Evolutionary conservation across 371 early-diverging fungal genomes (phyloP), one percentile per base, ranked within the genome.

Genomic region (Mortierella sp.): DNA sequence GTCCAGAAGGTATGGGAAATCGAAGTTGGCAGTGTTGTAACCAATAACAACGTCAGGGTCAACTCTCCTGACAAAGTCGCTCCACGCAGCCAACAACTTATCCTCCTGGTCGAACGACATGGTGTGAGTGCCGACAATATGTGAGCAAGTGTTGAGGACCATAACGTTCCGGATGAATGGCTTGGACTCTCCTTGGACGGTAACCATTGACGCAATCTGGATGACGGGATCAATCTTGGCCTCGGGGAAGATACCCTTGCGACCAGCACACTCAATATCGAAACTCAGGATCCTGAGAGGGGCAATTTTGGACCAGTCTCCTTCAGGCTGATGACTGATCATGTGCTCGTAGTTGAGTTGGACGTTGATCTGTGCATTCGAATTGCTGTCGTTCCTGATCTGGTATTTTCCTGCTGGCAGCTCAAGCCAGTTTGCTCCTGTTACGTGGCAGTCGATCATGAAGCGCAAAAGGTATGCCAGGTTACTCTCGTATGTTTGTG

Each of bases 11-110:
- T 99, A 99, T 0, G 99, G 98, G 67, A 99, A 96, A 93, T 99
- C 99, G 89, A 99, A 99, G 83, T 98, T 97, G 86, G 94, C 94
- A 37, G 96, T 98, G 89, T 99, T 99, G 82, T 99, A 99, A n/a
- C 99, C 99, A 51, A 97, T 97, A 55, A 99, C 90, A 14, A 99
- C 93, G 91, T 99, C 99, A 0, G 99, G 99, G 87, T 99, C 99
- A n/a, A 93, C 91, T 82, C 92, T 80, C 53, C 82, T 88, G 19
- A 98, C 90, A 90, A 99, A 98, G 44, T 98, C 94, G 34, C 94
- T 89, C 99, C 99, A 99, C 40, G 90, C 91, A 28, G 89, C 83
- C 72, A 99, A 90, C 83, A 99, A 83, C 11, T 97, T 96, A 34
- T 83, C 88, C 88, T 99, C 99, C 46, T 91, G 90, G 2, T 96